Percentiles rank a stretch among this genome's conserved stretches.
These are phyloP conservation scores for Rubia yunnanensis DNA, from an alignment of 257 asterid species.

Conservation along the genomic window DNA sequence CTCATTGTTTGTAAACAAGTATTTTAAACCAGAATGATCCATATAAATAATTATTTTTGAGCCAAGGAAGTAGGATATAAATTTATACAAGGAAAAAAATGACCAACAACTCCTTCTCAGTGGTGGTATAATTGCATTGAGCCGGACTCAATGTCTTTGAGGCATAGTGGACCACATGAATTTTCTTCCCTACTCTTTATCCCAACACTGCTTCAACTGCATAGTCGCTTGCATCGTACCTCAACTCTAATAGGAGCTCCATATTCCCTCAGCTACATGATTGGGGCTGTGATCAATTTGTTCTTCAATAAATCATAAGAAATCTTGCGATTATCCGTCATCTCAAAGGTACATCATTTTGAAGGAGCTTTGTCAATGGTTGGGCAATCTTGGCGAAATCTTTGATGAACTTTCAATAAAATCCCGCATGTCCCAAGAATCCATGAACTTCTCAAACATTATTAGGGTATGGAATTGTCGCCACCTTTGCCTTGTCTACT, in stretches of 20 bases:
- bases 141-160: not conserved
- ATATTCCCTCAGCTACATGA: too few species aligned
- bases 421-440: not conserved
- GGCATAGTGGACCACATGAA: not conserved
- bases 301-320: not conserved
- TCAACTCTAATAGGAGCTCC: too few species aligned
- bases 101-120: not conserved
- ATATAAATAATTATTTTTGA: not conserved
- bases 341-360: not conserved
- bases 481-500: too few species aligned
- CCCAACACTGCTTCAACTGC: not conserved
- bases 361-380: not conserved
- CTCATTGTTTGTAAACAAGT: not conserved
- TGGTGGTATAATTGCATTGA: not conserved
- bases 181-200: not conserved
- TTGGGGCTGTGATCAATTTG: too few species aligned
- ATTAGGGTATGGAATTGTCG: too few species aligned
- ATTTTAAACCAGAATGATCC: not conserved
- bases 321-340: not conserved
- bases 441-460: not conserved
- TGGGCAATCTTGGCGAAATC: not conserved
- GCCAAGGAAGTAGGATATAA: not conserved
- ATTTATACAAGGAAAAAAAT: not conserved
- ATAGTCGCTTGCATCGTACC: too few species aligned
- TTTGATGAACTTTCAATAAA: not conserved